Evolutionary conservation across 164 flowering plant species (phyloP).

Genomic region (Sedum album): DNA sequence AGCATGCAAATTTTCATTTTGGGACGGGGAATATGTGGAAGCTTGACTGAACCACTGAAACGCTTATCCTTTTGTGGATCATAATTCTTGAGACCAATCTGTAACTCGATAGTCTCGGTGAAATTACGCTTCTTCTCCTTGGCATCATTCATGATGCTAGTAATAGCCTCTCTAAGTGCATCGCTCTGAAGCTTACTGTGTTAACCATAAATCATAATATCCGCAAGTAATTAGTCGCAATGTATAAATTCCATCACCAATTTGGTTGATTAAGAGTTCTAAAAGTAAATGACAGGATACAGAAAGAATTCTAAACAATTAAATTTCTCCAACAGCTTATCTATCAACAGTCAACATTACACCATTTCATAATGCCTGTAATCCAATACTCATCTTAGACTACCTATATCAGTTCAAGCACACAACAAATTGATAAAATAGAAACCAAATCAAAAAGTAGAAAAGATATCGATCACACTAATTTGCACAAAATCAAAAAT

Average conservation of each 20-base stretch:
- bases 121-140: conserved; percentile 6
- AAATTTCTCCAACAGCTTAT: too few relatives aligned
- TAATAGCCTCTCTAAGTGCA: neutral
- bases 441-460: neutral
- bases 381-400: too few relatives aligned
- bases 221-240: neutral
- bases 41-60: conserved; percentile 6
- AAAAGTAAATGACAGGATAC: too few relatives aligned
- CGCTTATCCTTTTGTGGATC: conserved; percentile 7
- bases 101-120: neutral
- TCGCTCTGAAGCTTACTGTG: conserved; percentile 6
- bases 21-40: conserved; percentile 4
- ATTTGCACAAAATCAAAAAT: neutral
- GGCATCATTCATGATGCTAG: conserved; percentile 2
- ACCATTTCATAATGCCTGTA: too few relatives aligned
- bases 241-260: too few relatives aligned
- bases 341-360: too few relatives aligned
- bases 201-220: neutral
- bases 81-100: conserved; percentile 4
- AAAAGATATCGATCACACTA: neutral
- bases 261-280: too few relatives aligned
- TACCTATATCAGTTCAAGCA: neutral
- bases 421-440: neutral
- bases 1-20: conserved; percentile 6
- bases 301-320: neutral